phyloP scores from a whole-genome alignment of 305 asterid species.

The Fraxinus paxiana region DNA sequence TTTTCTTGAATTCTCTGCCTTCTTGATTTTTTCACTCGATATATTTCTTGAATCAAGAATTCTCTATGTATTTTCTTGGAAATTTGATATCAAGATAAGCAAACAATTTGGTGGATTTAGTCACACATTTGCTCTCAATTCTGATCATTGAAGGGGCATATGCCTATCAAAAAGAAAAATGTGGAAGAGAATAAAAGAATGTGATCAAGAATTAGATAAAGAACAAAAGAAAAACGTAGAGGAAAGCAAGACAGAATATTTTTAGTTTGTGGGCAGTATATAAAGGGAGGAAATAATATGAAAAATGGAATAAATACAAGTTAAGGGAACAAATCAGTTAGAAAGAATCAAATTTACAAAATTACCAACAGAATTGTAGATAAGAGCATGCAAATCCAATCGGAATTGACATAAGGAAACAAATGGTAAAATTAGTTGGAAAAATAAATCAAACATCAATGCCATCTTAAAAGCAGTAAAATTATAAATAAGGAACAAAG shows the following conservation, averaged over 20 bases:
- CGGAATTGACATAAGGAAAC: background rate
- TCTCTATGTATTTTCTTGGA: background rate
- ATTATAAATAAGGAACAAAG: background rate
- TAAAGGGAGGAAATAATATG: background rate
- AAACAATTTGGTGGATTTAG: constrained; percentile 53
- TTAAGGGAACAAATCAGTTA: background rate
- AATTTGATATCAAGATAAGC: background rate
- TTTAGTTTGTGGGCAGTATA: background rate
- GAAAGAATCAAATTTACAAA: background rate
- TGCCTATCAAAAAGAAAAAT: constrained; percentile 47
- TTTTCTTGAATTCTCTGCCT: background rate
- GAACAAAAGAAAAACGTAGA: background rate
- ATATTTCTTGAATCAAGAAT: background rate
- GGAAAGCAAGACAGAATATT: background rate
- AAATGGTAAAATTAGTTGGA: background rate
- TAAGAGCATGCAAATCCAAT: background rate
- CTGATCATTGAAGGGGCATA: constrained; percentile 66
- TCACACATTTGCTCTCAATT: constrained; percentile 60
- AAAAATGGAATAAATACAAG: background rate
- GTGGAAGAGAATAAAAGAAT: background rate
- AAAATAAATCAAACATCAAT: background rate
- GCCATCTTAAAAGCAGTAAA: background rate
- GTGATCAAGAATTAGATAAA: background rate
- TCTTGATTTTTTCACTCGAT: background rate
- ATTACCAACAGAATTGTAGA: background rate